These are phyloP conservation scores for Zoysia japonica DNA, from an alignment of 176 grass and related monocot genomes.

Conservation along the genomic window DNA sequence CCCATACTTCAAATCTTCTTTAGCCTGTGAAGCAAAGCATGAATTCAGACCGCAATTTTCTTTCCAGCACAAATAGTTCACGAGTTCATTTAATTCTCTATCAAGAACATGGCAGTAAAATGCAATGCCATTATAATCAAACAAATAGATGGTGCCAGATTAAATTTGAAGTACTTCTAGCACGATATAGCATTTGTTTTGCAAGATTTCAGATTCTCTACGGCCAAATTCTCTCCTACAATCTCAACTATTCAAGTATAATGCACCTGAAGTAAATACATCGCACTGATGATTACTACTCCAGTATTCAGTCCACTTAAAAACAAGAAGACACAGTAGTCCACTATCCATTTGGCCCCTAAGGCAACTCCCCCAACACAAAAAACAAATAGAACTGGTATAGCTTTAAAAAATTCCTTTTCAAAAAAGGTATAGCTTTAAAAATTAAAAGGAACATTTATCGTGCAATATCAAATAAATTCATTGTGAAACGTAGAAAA, in stretches of 20 bases:
- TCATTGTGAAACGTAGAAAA: background rate
- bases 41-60: constrained; percentile 18
- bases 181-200: background rate
- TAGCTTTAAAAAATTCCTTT: background rate
- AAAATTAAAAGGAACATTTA: background rate
- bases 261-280: background rate
- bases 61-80: background rate
- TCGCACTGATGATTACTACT: constrained; percentile 2
- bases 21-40: constrained; percentile 36
- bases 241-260: background rate
- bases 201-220: background rate
- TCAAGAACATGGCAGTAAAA: background rate
- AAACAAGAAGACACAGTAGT: background rate
- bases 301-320: background rate
- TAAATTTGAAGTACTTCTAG: background rate
- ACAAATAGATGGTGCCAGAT: background rate
- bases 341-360: background rate
- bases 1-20: constrained; percentile 46
- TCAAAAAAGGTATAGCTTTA: background rate
- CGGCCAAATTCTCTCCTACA: background rate
- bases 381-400: background rate
- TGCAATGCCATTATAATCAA: background rate
- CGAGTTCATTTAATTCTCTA: background rate
- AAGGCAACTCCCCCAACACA: background rate
- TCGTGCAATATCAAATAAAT: background rate